These are phyloP conservation scores for Mucor circinelloides DNA, from an alignment of 371 early-diverging fungal genomes.

Conservation along the genomic window DNA sequence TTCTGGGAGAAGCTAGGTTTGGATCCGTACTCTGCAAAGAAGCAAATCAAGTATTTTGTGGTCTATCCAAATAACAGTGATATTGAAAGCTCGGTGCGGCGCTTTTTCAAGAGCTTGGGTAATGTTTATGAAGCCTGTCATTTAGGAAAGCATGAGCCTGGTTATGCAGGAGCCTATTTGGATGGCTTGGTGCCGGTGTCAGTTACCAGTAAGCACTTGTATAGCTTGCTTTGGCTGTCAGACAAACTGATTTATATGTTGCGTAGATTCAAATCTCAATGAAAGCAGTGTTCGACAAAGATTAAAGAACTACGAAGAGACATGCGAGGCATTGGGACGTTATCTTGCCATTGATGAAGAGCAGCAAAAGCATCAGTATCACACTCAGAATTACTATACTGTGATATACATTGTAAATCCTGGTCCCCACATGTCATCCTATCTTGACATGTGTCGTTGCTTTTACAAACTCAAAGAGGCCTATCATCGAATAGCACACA, in stretches of 20 bases:
- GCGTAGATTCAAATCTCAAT: conserved; percentile 9
- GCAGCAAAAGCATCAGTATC: conserved; percentile 5
- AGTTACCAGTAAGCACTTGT: conserved; percentile 13
- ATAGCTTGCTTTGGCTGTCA: too few species aligned
- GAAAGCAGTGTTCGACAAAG: conserved; percentile 35
- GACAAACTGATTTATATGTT: background rate
- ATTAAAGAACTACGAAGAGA: conserved; percentile 41
- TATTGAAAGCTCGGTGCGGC: conserved; percentile 30
- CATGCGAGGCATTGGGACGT: conserved; percentile 40
- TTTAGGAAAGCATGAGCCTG: conserved; percentile 42
- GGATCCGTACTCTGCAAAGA: conserved; percentile 47
- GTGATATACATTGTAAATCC: conserved; percentile 56
- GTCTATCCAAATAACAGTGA: conserved; percentile 42
- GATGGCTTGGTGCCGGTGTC: conserved; percentile 43
- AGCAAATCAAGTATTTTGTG: conserved; percentile 46
- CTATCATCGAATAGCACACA: background rate
- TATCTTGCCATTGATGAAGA: conserved; percentile 19
- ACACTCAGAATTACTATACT: conserved; percentile 11
- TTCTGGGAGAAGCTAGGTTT: conserved; percentile 57
- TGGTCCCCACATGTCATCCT: conserved; percentile 48
- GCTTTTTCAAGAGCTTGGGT: conserved; percentile 50
- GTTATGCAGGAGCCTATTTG: conserved; percentile 29
- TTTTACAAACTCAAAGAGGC: conserved; percentile 48
- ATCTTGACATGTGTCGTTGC: conserved; percentile 50
- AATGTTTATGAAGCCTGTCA: conserved; percentile 38